Base-by-base conservation (phyloP, 1,139 yeast genomes). In the Lodderomyces theae region DNA sequence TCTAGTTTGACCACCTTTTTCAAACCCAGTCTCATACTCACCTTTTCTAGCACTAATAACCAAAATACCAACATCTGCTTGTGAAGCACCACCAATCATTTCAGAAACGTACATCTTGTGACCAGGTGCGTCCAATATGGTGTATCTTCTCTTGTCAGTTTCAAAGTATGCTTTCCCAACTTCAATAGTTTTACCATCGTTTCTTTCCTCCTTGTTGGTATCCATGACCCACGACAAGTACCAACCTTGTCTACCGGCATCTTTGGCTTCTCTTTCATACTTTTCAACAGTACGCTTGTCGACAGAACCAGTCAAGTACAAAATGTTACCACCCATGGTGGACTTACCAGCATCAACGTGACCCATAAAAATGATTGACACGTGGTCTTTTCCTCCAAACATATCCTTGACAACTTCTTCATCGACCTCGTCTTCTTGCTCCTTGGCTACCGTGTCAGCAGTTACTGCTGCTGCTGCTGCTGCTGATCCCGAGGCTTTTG, bases 231-330 rank as follows among this genome's bases (percentile, higher is more conserved):
- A 92, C 10, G 97, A 90, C 57, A 92, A 74, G 64, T 92, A 92
- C 98, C 98, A 92, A 66, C 97, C 97, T 72, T 90, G 97, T 74
- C 97, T 86, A 64, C 98, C 97, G 35, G 97, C 97, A 56, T 92
- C 99, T 66, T 88, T 90, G 49, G 98, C 98, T 67, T 92, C 99
- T 65, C 92, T 82, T 72, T 94, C 97, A 63, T 90, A 90, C 68
- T 92, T 92, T 52, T 92, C 98, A 50, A 94, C 94, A n/a, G 97
- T 92, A 73, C 99, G 88, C 74, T 92, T 92, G 67, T 92, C 98
- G 44, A 92, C 98, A 36, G 97, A 87, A 45, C 97, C 97, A 30
- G 97, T 90, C 58, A 92, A 74, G 63, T 77, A 92, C 52, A 92
- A 77, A 56, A 92, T 74, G 66, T 92, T 92, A 69, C 99, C 99